Evolutionary conservation across 83 land plant species (phyloP).

Genomic region (Larix sibirica): DNA sequence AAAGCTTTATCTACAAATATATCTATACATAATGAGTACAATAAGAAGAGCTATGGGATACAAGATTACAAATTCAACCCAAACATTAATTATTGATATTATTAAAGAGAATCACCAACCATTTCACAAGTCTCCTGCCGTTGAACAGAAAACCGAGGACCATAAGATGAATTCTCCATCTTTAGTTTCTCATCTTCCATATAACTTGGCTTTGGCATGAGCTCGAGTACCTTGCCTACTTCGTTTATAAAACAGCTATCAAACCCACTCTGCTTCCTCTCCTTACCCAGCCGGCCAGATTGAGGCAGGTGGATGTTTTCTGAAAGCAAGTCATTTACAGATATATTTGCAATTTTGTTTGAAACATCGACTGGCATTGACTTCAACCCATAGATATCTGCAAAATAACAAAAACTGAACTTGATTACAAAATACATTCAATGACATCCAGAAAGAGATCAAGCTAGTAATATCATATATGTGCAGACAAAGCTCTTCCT

Average conservation of each 20-base stretch:
- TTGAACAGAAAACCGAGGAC: neutral
- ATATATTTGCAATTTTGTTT: neutral
- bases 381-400: constrained; percentile 14
- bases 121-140: neutral
- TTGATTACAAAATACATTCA: neutral
- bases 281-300: neutral
- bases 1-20: neutral
- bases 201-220: constrained; percentile 7
- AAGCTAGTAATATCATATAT: neutral
- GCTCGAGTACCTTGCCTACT: constrained; percentile 3
- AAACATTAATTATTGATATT: neutral
- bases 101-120: neutral
- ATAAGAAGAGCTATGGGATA: neutral
- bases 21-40: neutral
- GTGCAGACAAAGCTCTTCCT: neutral
- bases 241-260: neutral
- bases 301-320: neutral
- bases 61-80: neutral
- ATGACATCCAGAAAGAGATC: neutral
- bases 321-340: constrained; percentile 12
- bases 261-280: neutral
- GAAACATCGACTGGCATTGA: constrained; percentile 8
- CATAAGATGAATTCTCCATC: constrained; percentile 10
- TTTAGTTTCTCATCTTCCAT: neutral
- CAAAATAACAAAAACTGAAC: neutral